These are phyloP conservation scores for Prunus mira DNA, from an alignment of 306 rosid genomes.

Conservation along the genomic window DNA sequence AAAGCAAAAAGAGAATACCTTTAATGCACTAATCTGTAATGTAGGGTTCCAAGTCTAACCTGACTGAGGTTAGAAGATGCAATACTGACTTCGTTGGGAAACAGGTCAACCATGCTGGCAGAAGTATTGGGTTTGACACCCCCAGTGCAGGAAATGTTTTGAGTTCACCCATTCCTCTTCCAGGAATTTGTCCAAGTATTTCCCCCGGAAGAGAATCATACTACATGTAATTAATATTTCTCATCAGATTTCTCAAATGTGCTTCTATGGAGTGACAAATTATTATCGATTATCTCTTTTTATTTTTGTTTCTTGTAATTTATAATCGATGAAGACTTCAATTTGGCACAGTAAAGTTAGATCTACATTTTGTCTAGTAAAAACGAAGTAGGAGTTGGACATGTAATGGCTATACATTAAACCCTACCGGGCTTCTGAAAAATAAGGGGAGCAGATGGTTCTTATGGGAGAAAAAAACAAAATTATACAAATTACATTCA, in stretches of 20 bases:
- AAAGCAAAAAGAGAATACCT: neutral
- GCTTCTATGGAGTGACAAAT: neutral
- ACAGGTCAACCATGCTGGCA: slow-evolving; percentile 34
- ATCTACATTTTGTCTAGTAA: neutral
- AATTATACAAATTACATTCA: too few relatives aligned
- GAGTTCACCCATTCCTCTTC: slow-evolving; percentile 66
- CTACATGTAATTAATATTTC: slow-evolving; percentile 54
- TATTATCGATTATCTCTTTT: neutral
- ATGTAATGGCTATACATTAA: too few relatives aligned
- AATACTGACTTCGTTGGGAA: slow-evolving; percentile 9
- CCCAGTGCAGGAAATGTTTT: slow-evolving; percentile 9
- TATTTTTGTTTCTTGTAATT: neutral
- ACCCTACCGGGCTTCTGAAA: neutral
- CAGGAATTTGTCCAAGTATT: slow-evolving; percentile 27
- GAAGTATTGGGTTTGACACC: slow-evolving; percentile 27
- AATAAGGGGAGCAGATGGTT: neutral
- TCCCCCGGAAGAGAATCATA: slow-evolving; percentile 48
- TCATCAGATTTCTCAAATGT: slow-evolving; percentile 9
- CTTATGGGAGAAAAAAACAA: neutral
- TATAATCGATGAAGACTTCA: neutral
- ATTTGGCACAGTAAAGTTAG: neutral
- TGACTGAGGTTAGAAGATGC: slow-evolving; percentile 34
- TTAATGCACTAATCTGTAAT: slow-evolving; percentile 18
- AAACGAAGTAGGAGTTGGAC: too few relatives aligned
- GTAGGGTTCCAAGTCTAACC: slow-evolving; percentile 36